phyloP scores from a whole-genome alignment of 2,329 filamentous ascomycete genomes.

The Trichoderma hamatum region DNA sequence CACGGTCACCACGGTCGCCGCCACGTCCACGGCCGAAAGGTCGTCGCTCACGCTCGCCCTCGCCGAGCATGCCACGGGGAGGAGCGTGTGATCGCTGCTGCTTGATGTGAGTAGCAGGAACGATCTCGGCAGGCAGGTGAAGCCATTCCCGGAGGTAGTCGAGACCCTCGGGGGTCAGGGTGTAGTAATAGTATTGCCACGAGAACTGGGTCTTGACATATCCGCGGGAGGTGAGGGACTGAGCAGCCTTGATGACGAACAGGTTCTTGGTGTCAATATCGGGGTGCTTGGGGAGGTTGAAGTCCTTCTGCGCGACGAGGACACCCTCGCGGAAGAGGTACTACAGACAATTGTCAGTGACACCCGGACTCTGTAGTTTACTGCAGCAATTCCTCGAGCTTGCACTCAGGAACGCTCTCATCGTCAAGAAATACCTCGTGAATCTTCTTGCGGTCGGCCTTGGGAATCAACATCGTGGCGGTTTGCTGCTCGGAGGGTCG shows the following conservation, averaged over 20 bases:
- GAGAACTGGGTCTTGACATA: conserved; percentile 99
- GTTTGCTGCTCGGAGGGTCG: conserved; percentile 50
- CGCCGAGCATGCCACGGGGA: conserved; percentile 97
- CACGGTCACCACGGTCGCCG: conserved; percentile 75
- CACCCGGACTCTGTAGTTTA: conserved; percentile 22
- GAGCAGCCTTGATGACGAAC: conserved; percentile 97
- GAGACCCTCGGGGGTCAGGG: conserved; percentile 98
- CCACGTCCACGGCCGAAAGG: conserved; percentile 81
- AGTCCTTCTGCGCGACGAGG: conserved; percentile 99
- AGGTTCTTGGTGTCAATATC: conserved; percentile 99
- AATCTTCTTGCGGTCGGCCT: conserved; percentile 99
- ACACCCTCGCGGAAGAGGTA: conserved; percentile 95
- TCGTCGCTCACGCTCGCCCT: conserved; percentile 78
- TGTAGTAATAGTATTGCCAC: conserved; percentile 99
- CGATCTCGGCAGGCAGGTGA: conserved; percentile 98
- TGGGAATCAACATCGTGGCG: conserved; percentile 94
- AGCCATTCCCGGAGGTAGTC: conserved; percentile 99
- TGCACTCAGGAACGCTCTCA: conserved; percentile 2
- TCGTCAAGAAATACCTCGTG: conserved; percentile 65
- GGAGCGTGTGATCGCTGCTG: conserved; percentile 98
- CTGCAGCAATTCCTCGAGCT: conserved; percentile 14
- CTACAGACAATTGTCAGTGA: conserved; percentile 49
- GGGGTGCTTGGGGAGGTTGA: conserved; percentile 94
- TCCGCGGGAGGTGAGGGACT: conserved; percentile 96
- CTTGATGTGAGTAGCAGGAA: conserved; percentile 99